Evolutionary conservation across 106 monocot species (phyloP).

Genomic region (Allium cepa): DNA sequence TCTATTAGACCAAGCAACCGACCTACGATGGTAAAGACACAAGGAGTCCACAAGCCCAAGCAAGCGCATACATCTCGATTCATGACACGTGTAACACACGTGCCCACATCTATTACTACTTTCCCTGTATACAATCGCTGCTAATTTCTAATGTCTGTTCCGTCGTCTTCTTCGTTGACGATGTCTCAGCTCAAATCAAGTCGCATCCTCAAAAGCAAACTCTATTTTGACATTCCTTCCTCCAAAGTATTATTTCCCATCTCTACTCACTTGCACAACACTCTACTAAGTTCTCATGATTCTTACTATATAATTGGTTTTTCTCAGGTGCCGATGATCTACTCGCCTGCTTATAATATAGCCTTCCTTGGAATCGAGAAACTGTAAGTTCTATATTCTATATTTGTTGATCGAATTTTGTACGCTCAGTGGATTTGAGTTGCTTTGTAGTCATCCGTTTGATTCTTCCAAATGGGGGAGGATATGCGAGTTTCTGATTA

Average conservation of each 20-base stretch:
- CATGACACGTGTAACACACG: too few relatives aligned
- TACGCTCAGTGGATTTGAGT: too few relatives aligned
- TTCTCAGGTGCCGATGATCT: conserved; percentile 68
- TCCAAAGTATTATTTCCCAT: conserved; percentile 32
- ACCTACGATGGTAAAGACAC: too few relatives aligned
- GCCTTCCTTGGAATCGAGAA: conserved; percentile 86
- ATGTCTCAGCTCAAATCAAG: neutral
- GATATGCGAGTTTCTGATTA: conserved; percentile 64
- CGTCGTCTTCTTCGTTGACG: too few relatives aligned
- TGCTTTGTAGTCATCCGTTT: conserved; percentile 75
- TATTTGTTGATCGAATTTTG: too few relatives aligned
- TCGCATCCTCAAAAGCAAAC: conserved; percentile 84
- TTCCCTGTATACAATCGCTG: too few relatives aligned
- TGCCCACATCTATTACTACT: too few relatives aligned
- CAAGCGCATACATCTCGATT: too few relatives aligned
- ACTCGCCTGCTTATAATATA: conserved; percentile 84
- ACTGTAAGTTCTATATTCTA: conserved; percentile 24
- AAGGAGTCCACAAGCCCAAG: too few relatives aligned
- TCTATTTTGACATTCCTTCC: conserved; percentile 72
- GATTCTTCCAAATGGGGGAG: conserved; percentile 83
- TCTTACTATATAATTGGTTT: neutral
- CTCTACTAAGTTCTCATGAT: neutral
- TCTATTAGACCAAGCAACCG: too few relatives aligned
- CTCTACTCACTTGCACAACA: neutral
- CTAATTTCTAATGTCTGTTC: too few relatives aligned